phyloP scores from a whole-genome alignment of 2,329 filamentous ascomycete species.

The Fusarium verrucosum region DNA sequence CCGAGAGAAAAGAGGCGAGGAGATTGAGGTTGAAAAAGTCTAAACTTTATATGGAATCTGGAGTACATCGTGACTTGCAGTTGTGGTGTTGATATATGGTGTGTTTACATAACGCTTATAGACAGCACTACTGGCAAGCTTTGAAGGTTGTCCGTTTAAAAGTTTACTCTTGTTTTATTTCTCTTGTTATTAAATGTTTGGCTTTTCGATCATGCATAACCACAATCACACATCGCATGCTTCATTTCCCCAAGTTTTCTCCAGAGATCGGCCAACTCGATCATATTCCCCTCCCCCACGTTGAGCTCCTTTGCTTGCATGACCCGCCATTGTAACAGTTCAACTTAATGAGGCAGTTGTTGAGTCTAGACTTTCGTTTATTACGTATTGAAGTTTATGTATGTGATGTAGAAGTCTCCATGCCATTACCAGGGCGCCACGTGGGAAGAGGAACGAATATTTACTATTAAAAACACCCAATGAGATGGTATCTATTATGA shows the following conservation, averaged over 20 bases:
- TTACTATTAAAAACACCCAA: no score
- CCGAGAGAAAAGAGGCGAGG: neutral
- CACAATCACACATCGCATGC: neutral
- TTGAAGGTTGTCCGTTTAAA: neutral
- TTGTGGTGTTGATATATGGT: neutral
- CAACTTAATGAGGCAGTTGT: neutral
- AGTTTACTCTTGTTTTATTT: neutral
- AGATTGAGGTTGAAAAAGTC: neutral
- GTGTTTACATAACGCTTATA: neutral
- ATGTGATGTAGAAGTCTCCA: no score
- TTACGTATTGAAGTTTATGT: neutral
- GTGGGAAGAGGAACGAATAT: no score
- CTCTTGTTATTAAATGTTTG: neutral
- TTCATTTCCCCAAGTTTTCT: constrained; percentile 27
- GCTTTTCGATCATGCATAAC: neutral
- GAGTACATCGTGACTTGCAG: neutral
- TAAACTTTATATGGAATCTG: neutral
- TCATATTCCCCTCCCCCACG: constrained; percentile 6
- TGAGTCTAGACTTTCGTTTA: neutral
- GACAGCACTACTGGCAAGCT: neutral
- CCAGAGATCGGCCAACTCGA: constrained; percentile 20
- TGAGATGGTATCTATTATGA: no score
- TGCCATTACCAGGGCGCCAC: no score
- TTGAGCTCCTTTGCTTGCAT: neutral
- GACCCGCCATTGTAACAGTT: neutral